A percentile compares a stretch with the other conserved stretches of the same genome.
Evolutionary conservation across 1,139 yeast species (phyloP).

Genomic region (Kodamaea anthophila): DNA sequence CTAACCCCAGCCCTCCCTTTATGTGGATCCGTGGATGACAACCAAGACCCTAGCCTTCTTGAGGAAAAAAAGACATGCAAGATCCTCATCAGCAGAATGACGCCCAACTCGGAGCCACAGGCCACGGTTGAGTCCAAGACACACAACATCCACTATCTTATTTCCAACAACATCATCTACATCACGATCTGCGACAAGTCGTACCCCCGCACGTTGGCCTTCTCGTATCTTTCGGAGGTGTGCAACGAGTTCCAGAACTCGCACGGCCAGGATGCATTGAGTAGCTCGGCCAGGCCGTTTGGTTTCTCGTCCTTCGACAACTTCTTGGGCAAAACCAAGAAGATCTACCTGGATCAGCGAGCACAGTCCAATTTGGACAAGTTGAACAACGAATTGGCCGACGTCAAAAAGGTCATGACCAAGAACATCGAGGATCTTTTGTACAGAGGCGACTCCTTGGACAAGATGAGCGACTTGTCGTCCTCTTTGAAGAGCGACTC

Average conservation of each 20-base stretch:
- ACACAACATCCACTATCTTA: conserved; percentile 71
- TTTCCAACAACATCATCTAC: conserved; percentile 61
- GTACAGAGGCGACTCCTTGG: conserved; percentile 91
- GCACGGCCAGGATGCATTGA: conserved; percentile 66
- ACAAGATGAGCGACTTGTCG: conserved; percentile 86
- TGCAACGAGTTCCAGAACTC: conserved; percentile 76
- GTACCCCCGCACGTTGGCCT: conserved; percentile 85
- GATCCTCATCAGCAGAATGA: conserved; percentile 67
- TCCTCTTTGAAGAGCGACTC: conserved; percentile 76
- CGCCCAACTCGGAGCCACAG: conserved; percentile 74
- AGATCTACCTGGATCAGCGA: conserved; percentile 83
- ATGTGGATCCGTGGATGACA: conserved; percentile 90
- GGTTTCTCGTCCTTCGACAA: conserved; percentile 83
- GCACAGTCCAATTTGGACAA: conserved; percentile 86
- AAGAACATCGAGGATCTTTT: conserved; percentile 91
- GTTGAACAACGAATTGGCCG: conserved; percentile 80
- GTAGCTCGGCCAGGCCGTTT: conserved; percentile 69
- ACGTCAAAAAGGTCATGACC: conserved; percentile 92
- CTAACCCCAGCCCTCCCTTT: conserved; percentile 65
- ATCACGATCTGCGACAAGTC: conserved; percentile 69
- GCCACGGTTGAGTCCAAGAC: conserved; percentile 80
- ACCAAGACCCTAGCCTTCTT: conserved; percentile 45
- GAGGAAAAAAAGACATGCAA: conserved; percentile 87
- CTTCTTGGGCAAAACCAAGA: conserved; percentile 81
- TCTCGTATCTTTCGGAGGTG: conserved; percentile 77